Base-by-base conservation (phyloP, 345 rosid species). In the Capsella bursapastoris region DNA sequence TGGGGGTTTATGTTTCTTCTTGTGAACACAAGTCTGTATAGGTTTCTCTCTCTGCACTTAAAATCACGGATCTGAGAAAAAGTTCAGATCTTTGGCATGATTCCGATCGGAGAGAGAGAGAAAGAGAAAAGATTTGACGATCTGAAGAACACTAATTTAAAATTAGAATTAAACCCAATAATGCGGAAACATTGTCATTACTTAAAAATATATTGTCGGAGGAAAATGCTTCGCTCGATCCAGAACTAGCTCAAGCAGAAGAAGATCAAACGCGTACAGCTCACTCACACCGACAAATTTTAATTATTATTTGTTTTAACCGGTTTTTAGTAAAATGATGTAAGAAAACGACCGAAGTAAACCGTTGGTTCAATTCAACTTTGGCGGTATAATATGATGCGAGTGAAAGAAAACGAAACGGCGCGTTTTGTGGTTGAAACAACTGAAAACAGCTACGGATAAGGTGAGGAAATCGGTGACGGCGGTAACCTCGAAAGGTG, bases 71-170 rank as follows among this genome's bases (percentile, higher is more conserved):
- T 78, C 81, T 58, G 77, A 55, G 6, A 75, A 14, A 38, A 57
- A 15, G 5, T 25, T 78, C 28, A 65, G 80, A 77, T 71, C 80
- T 77, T 64, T 77, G 25, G 71, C 5, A 65, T 51, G 72, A 40
- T 47, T 47, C 38, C 38, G 66, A 71, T 63, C 41, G 51, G 56
- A 22, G 27, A 48, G 72, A 68, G 75, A 71, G 66, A 69, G 66
- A 76, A 56, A 58, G 80, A 64, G 66, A 76, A 8, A 29, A 56
- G 64, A 60, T 53, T 49, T n/a, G 50, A 58, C 53, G 68, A 78
- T 77, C 76, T 66, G 47, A 78, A 65, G 77, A 78, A 78, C 73
- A 76, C 76, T 71, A 72, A 78, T 50, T 78, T 50, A 6, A 77
- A 71, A 49, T 29, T 18, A 7, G 35, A 62, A 27, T 59, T 57